Evolutionary conservation across 495 filamentous ascomycete species (phyloP).

Genomic region (Aspergillus incahuasiensis): DNA sequence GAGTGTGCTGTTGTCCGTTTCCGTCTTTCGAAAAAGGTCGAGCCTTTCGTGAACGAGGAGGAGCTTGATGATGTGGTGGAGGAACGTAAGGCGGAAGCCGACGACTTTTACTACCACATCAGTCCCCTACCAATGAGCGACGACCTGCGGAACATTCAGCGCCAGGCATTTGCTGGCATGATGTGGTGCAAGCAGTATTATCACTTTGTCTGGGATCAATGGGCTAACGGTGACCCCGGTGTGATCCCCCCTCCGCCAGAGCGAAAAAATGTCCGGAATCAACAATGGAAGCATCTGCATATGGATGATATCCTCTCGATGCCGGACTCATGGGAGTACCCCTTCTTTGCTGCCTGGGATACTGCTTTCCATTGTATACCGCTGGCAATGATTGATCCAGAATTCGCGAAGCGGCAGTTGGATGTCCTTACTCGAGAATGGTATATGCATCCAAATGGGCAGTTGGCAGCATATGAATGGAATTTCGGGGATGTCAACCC

Average conservation of each 20-base stretch:
- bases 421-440: slow-evolving; percentile 93
- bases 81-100: slow-evolving; percentile 75
- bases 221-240: slow-evolving; percentile 75
- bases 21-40: slow-evolving; percentile 67
- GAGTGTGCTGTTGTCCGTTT: slow-evolving; percentile 96
- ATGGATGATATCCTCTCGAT: slow-evolving; percentile 93
- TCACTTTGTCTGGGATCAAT: slow-evolving; percentile 94
- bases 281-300: slow-evolving; percentile 88
- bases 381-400: slow-evolving; percentile 92
- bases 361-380: slow-evolving; percentile 96
- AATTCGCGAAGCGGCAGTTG: slow-evolving; percentile 96
- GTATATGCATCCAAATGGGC: slow-evolving; percentile 99
- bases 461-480: slow-evolving; percentile 91
- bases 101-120: slow-evolving; percentile 92
- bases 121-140: slow-evolving; percentile 93
- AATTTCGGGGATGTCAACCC: slow-evolving; percentile 98
- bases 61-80: slow-evolving; percentile 89
- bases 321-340: slow-evolving; percentile 98
- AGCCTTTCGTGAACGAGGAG: slow-evolving; percentile 84
- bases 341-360: slow-evolving; percentile 98
- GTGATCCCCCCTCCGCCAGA: slow-evolving; percentile 78
- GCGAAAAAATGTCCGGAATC: slow-evolving; percentile 77
- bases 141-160: slow-evolving; percentile 89
- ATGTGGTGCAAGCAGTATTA: slow-evolving; percentile 98
- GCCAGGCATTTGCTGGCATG: slow-evolving; percentile 93